These are phyloP conservation scores for Tylopilus orsonianus DNA, from an alignment of 1,284 basidiomycete genomes.

Conservation along the genomic window DNA sequence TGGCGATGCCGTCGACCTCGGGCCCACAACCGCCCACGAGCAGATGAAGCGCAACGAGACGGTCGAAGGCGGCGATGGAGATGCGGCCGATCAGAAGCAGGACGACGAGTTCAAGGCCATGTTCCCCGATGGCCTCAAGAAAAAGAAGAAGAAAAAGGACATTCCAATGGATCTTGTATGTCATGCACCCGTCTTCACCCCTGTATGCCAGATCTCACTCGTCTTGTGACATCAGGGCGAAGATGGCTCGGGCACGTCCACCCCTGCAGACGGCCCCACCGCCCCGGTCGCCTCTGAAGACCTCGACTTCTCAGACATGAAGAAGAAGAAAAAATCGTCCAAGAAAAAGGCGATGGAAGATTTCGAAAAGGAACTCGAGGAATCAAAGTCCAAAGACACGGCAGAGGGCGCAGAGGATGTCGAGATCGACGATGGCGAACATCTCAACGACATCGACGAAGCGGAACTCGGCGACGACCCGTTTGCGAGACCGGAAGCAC, in stretches of 20 bases:
- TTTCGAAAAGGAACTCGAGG: conserved; percentile 86
- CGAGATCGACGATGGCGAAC: conserved; percentile 59
- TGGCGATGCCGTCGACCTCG: conserved; percentile 71
- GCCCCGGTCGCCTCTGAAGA: conserved; percentile 55
- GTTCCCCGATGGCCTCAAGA: conserved; percentile 83
- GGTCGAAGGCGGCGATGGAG: conserved; percentile 36
- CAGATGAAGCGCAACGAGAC: conserved; percentile 56
- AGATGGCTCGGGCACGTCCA: conserved; percentile 60
- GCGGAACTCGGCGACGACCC: conserved; percentile 84
- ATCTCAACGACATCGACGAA: conserved; percentile 70
- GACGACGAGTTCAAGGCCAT: conserved; percentile 79
- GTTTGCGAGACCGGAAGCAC: conserved; percentile 64
- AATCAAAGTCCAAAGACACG: conserved; percentile 60
- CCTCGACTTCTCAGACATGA: conserved; percentile 81
- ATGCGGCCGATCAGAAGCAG: conserved; percentile 47
- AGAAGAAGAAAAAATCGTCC: conserved; percentile 75
- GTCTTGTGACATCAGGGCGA: conserved; percentile 45
- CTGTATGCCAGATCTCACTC: conserved; percentile 8
- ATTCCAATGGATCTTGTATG: conserved; percentile 81
- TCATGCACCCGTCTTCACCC: conserved; percentile 9
- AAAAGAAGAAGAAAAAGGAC: conserved; percentile 92
- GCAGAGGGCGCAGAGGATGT: conserved; percentile 57
- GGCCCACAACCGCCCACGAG: conserved; percentile 72
- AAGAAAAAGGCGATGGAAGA: conserved; percentile 84
- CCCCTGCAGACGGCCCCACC: conserved; percentile 43